These are phyloP conservation scores for Apocynum venetum DNA, from an alignment of 257 asterid genomes.

Conservation along the genomic window DNA sequence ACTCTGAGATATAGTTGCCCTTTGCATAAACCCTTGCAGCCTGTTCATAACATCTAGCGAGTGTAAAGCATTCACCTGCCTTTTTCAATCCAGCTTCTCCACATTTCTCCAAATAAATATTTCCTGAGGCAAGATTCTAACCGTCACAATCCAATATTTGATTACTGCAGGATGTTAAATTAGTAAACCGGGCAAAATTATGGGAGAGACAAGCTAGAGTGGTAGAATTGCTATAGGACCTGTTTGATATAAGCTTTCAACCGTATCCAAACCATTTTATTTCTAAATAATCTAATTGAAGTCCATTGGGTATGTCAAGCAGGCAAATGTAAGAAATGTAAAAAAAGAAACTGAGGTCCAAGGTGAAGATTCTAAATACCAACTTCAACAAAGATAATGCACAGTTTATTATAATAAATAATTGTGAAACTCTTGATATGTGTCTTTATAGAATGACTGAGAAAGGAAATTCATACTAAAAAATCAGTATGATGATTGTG, in stretches of 20 bases:
- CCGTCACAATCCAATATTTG: neutral
- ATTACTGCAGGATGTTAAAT: neutral
- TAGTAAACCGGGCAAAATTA: too few species aligned
- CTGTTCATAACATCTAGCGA: constrained; percentile 37
- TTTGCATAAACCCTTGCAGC: constrained; percentile 48
- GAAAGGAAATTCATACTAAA: neutral
- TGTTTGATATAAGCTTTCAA: too few species aligned
- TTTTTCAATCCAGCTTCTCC: constrained; percentile 32
- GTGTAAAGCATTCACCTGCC: constrained; percentile 61
- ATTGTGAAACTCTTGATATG: neutral
- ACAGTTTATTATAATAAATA: neutral
- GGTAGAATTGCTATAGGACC: neutral
- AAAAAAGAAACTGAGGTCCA: neutral
- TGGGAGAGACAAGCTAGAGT: neutral
- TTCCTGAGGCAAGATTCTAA: constrained; percentile 30
- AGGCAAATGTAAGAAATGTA: neutral
- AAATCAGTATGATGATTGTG: neutral
- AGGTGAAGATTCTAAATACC: neutral
- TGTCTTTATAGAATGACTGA: neutral
- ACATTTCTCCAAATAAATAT: constrained; percentile 46
- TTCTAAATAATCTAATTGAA: neutral
- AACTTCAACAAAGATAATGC: neutral
- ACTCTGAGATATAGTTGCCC: constrained; percentile 40
- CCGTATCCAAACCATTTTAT: neutral
- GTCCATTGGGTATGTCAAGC: neutral